Percentiles rank a stretch among this genome's conserved stretches.
Conservation (phyloP, 768 basidiomycete genomes). For the Phylloporus arenicola region DNA sequence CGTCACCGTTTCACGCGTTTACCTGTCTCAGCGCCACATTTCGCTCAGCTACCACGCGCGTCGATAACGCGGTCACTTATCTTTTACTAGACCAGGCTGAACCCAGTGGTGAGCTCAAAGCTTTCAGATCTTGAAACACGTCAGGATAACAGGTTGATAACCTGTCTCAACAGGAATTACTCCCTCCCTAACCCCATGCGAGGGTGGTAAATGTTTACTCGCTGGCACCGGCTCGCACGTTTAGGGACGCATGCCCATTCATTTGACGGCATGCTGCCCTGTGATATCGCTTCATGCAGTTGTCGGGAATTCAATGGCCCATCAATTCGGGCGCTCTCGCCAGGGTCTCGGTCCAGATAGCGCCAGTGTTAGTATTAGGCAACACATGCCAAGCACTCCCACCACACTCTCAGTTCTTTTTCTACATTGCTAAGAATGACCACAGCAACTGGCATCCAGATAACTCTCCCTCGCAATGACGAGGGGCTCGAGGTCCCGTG, state of each 20-base stretch:
- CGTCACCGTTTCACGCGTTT: not conserved
- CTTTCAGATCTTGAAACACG: not conserved
- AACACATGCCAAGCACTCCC: slow-evolving; percentile 4
- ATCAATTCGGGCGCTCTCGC: not conserved
- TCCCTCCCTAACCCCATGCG: slow-evolving; percentile 1
- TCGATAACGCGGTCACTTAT: not conserved
- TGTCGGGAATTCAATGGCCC: not conserved
- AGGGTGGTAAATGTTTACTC: not conserved
- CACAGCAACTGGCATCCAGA: slow-evolving; percentile 4
- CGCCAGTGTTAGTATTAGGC: slow-evolving; percentile 3
- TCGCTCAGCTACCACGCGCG: not conserved
- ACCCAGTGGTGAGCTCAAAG: not conserved
- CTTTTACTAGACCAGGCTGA: too few relatives aligned
- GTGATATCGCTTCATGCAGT: not conserved
- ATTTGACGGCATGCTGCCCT: not conserved
- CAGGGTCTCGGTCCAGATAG: not conserved
- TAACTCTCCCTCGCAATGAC: not conserved
- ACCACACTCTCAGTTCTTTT: not conserved
- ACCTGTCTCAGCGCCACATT: not conserved
- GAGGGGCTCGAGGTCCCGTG: not conserved
- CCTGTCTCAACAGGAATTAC: not conserved
- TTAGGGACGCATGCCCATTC: not conserved
- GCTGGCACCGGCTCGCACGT: slow-evolving; percentile 5
- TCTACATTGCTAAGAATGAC: slow-evolving; percentile 8
- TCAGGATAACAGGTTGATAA: not conserved